phyloP scores from a whole-genome alignment of 2,329 filamentous ascomycete species.

The Fusarium udum region DNA sequence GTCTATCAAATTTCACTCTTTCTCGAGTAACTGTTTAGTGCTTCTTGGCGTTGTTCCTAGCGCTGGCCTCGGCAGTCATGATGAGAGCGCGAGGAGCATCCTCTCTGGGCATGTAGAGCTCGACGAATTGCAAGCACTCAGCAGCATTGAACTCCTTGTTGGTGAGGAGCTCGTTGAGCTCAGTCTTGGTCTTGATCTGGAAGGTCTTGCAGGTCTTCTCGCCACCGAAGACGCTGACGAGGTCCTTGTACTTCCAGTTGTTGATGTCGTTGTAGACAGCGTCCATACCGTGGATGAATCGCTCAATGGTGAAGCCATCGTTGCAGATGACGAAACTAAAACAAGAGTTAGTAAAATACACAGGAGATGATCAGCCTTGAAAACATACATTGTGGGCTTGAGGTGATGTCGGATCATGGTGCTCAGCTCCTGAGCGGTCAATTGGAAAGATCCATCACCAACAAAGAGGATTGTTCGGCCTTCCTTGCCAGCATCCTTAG shows the following conservation, averaged over 20 bases:
- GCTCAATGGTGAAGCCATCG: conserved; percentile 89
- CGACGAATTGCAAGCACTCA: conserved; percentile 73
- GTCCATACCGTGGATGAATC: conserved; percentile 85
- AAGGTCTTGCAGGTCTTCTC: conserved; percentile 69
- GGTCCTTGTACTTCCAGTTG: conserved; percentile 76
- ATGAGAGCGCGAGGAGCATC: conserved; percentile 79
- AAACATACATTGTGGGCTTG: conserved; percentile 76
- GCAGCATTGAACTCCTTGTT: conserved; percentile 70
- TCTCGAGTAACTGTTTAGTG: conserved; percentile 36
- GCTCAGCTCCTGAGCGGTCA: conserved; percentile 84
- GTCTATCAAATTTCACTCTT: conserved; percentile 11
- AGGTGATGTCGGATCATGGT: conserved; percentile 82
- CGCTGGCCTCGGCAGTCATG: conserved; percentile 75
- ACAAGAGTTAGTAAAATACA: conserved; percentile 31
- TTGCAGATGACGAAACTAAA: conserved; percentile 83
- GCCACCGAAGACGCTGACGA: conserved; percentile 75
- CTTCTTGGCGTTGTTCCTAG: conserved; percentile 69
- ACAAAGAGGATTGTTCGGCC: conserved; percentile 83
- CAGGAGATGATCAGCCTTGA: neutral
- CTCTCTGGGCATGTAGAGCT: conserved; percentile 81
- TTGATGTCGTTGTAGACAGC: conserved; percentile 83
- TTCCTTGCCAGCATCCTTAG: conserved; percentile 68
- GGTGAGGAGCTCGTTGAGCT: conserved; percentile 72
- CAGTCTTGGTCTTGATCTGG: conserved; percentile 73
- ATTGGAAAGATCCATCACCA: conserved; percentile 88